phyloP scores from a whole-genome alignment of 805 yeast genomes.

The Ogataea polymorpha region DNA sequence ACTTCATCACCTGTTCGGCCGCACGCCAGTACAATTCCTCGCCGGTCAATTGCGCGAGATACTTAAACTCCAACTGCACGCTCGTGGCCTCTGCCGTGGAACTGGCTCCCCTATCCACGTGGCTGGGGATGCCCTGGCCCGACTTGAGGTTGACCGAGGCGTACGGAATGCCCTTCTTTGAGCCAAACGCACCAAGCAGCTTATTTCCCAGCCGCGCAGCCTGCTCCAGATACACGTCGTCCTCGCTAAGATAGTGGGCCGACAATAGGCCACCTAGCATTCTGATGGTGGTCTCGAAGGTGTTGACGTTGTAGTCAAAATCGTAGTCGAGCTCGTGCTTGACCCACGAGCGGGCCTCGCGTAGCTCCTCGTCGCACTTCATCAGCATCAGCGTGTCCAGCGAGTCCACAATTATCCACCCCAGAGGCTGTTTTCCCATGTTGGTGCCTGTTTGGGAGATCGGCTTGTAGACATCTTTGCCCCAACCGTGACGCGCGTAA shows the following conservation, averaged over 20 bases:
- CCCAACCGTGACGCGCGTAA: slow-evolving; percentile 78
- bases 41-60: slow-evolving; percentile 75
- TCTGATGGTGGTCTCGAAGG: slow-evolving; percentile 91
- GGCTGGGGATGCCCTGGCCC: slow-evolving; percentile 57
- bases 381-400: slow-evolving; percentile 78
- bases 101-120: slow-evolving; percentile 71
- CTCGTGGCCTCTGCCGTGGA: slow-evolving; percentile 91
- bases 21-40: slow-evolving; percentile 74
- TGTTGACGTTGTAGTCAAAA: slow-evolving; percentile 71
- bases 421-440: slow-evolving; percentile 79
- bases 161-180: slow-evolving; percentile 69
- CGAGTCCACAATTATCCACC: slow-evolving; percentile 91
- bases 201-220: slow-evolving; percentile 80
- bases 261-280: slow-evolving; percentile 93
- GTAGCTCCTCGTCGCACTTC: slow-evolving; percentile 63
- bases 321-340: slow-evolving; percentile 63
- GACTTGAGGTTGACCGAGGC: slow-evolving; percentile 71
- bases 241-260: slow-evolving; percentile 68
- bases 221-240: slow-evolving; percentile 68
- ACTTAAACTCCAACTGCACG: slow-evolving; percentile 82
- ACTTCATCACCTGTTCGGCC: slow-evolving; percentile 69
- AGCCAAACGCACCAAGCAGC: slow-evolving; percentile 64
- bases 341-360: slow-evolving; percentile 72
- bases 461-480: slow-evolving; percentile 75
- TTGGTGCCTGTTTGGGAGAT: slow-evolving; percentile 58